These are phyloP conservation scores for Auricularia sp. DNA, from an alignment of 768 basidiomycete genomes.

Conservation along the genomic window DNA sequence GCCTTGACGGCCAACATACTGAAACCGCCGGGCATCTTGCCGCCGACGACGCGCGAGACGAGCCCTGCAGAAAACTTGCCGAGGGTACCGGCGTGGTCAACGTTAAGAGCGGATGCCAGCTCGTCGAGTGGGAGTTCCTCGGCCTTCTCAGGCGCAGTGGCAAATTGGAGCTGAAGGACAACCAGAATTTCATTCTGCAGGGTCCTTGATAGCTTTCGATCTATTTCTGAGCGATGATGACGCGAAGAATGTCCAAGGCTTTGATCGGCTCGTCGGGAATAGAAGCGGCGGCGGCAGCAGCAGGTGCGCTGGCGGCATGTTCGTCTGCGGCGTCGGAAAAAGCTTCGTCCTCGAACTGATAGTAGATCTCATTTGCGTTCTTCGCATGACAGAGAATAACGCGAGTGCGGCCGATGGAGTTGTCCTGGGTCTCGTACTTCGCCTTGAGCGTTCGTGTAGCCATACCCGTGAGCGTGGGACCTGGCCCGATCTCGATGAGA, in stretches of 20 bases:
- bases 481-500: slow-evolving; percentile 91
- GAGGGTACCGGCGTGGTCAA: slow-evolving; percentile 71
- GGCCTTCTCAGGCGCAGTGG: slow-evolving; percentile 93
- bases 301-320: slow-evolving; percentile 20
- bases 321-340: slow-evolving; percentile 32
- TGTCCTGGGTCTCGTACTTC: slow-evolving; percentile 87
- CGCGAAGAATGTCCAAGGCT: slow-evolving; percentile 75
- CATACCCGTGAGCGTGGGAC: slow-evolving; percentile 94
- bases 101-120: slow-evolving; percentile 72
- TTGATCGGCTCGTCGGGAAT: slow-evolving; percentile 90
- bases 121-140: slow-evolving; percentile 96
- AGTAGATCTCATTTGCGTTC: slow-evolving; percentile 94
- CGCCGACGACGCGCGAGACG: slow-evolving; percentile 82
- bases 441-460: slow-evolving; percentile 81
- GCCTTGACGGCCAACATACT: slow-evolving; percentile 84
- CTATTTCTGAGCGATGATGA: slow-evolving; percentile 91
- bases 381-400: slow-evolving; percentile 88
- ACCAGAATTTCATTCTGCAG: slow-evolving; percentile 98
- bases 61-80: slow-evolving; percentile 92
- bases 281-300: slow-evolving; percentile 51
- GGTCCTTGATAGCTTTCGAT: slow-evolving; percentile 93
- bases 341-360: slow-evolving; percentile 86
- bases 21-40: slow-evolving; percentile 99
- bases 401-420: slow-evolving; percentile 69
- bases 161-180: slow-evolving; percentile 90